These are phyloP conservation scores for Notholithocarpus densiflorus DNA, from an alignment of 306 rosid genomes.

Conservation along the genomic window DNA sequence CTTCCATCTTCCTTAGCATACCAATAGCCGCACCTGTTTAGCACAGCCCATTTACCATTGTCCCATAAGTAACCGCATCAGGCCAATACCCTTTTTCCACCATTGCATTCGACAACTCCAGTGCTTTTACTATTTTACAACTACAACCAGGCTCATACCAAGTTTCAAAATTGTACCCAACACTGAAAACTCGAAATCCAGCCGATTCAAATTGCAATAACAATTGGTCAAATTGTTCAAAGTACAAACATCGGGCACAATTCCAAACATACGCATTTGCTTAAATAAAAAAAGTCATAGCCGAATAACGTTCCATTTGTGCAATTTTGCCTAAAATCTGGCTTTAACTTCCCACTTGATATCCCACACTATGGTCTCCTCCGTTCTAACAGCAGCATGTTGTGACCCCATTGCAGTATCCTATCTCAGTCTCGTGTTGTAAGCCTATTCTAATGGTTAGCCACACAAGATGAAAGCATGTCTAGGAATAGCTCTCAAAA, in stretches of 20 bases:
- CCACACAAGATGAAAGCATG: too few relatives aligned
- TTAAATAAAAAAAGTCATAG: slow-evolving; percentile 7
- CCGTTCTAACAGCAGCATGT: too few relatives aligned
- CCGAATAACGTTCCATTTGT: slow-evolving; percentile 14
- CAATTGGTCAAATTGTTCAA: slow-evolving; percentile 26
- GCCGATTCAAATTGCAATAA: slow-evolving; percentile 16
- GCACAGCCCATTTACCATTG: slow-evolving; percentile 28
- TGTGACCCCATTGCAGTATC: too few relatives aligned
- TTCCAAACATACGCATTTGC: not conserved
- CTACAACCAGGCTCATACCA: slow-evolving; percentile 11
- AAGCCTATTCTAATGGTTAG: too few relatives aligned
- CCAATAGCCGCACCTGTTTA: slow-evolving; percentile 20
- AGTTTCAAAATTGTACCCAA: slow-evolving; percentile 23
- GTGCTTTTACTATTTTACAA: not conserved
- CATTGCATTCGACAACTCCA: not conserved
- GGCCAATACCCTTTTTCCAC: slow-evolving; percentile 3
- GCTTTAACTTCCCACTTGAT: too few relatives aligned
- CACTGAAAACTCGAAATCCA: slow-evolving; percentile 7
- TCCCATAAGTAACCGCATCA: slow-evolving; percentile 11
- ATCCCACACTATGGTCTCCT: too few relatives aligned
- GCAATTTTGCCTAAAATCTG: slow-evolving; percentile 20
- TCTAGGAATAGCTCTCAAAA: too few relatives aligned
- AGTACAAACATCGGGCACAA: slow-evolving; percentile 4
- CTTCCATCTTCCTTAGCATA: slow-evolving; percentile 12
- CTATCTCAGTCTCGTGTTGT: too few relatives aligned